A percentile compares a stretch with the other conserved stretches of the same genome.
Evolutionary conservation across 805 yeast species (phyloP).

Genomic region (Ogataea populi-albae): DNA sequence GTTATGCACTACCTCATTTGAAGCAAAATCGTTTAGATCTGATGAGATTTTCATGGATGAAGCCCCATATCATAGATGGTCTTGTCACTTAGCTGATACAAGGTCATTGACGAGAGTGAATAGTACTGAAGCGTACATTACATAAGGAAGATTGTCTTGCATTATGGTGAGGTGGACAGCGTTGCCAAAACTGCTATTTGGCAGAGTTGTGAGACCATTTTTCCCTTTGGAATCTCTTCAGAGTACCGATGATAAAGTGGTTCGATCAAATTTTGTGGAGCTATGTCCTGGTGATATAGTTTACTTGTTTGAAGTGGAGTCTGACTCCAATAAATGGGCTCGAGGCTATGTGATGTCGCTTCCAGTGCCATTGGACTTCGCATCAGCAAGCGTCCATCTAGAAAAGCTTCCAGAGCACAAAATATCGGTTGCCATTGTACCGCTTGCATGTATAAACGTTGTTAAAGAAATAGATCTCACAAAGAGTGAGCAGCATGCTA

Average conservation of each 20-base stretch:
- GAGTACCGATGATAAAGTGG: constrained; percentile 9
- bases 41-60: too few species aligned
- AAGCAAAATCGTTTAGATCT: too few species aligned
- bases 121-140: too few species aligned
- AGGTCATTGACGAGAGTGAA: too few species aligned
- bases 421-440: constrained; percentile 56
- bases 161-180: constrained; percentile 43
- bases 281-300: constrained; percentile 77
- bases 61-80: too few species aligned
- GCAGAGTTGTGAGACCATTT: constrained; percentile 42
- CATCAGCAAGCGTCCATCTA: constrained; percentile 55
- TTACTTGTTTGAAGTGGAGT: constrained; percentile 59
- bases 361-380: constrained; percentile 69
- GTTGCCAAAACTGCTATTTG: constrained; percentile 42
- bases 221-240: constrained; percentile 38
- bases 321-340: constrained; percentile 61
- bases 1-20: too few species aligned
- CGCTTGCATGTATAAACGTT: constrained; percentile 51
- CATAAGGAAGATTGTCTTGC: background rate
- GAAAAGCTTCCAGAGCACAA: constrained; percentile 61
- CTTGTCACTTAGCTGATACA: too few species aligned
- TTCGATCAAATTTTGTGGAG: constrained; percentile 36
- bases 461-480: constrained; percentile 35
- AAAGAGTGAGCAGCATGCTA: background rate
- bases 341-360: constrained; percentile 70